Percentiles rank a stretch among this genome's conserved stretches.
Conservation (phyloP, 2,329 filamentous ascomycete genomes). For the Hortaea werneckii region DNA sequence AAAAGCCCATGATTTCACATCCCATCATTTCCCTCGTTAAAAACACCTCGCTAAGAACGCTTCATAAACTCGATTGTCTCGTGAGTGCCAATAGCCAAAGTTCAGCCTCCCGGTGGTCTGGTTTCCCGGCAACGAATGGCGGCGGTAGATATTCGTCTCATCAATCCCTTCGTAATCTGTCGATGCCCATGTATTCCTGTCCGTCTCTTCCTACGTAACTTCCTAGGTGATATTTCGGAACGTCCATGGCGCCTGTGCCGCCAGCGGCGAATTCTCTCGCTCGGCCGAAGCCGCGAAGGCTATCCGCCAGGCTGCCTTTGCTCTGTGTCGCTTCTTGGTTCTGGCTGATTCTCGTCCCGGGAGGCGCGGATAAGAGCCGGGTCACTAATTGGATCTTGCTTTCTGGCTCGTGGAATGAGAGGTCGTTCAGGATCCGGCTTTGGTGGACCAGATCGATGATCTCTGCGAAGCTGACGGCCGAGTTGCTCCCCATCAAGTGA, state of each 20-base stretch:
- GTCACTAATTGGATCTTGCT: conserved; percentile 60
- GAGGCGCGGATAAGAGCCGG: conserved; percentile 49
- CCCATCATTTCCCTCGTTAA: no score
- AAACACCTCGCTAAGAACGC: no score
- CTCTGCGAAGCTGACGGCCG: conserved; percentile 62
- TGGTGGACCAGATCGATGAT: conserved; percentile 68
- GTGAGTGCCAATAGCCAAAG: no score
- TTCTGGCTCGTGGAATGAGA: conserved; percentile 58
- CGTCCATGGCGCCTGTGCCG: conserved; percentile 20
- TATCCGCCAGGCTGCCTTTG: conserved; percentile 22
- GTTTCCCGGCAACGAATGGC: no score
- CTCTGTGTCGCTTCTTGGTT: conserved; percentile 12
- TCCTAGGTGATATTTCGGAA: conserved; percentile 46
- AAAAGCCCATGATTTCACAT: no score
- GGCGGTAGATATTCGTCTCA: no score
- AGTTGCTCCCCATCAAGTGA: conserved; percentile 56
- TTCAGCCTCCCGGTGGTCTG: no score
- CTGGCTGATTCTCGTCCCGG: conserved; percentile 28
- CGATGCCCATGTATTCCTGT: conserved; percentile 49
- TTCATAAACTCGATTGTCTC: no score
- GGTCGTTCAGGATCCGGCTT: conserved; percentile 60
- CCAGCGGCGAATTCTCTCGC: conserved; percentile 14
- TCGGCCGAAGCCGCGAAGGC: conserved; percentile 22
- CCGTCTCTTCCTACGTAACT: conserved; percentile 49
- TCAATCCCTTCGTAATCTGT: conserved; percentile 32